Evolutionary conservation across 768 basidiomycete genomes (phyloP), one percentile per base, ranked within the genome.

Genomic region (Russula sp.): DNA sequence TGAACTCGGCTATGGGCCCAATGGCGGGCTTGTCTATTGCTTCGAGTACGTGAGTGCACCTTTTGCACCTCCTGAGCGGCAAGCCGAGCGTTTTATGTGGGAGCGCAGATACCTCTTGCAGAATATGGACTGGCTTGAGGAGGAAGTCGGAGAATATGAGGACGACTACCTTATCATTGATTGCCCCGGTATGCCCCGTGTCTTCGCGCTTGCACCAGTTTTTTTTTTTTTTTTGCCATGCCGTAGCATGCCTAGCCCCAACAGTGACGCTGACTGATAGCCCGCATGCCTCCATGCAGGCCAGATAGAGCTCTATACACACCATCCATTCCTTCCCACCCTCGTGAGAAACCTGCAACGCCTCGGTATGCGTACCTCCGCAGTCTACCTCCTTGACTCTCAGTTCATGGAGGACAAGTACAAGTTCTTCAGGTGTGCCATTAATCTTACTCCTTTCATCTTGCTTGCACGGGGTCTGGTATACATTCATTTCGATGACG

Each of bases 381-480:
- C 91, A 4, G 86, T 85, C 34, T 99, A 98, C 73, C 84, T 99
- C 48, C 86, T 99, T 67, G 97, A 99, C 73, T 94, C 92, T 0
- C 97, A 99, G 70, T 99, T 99, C 77, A 98, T 98, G 94, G 97
- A 99, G 76, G 97, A 99, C 75, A 89, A 90, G 68, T 91, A 94
- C 75, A 99, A 99, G 72, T 99, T 97, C 77, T 99, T 99, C 76
- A 90, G 90, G 91, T 88, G 55, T 38, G 69, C 64, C 61, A 24
- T 42, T 5, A 40, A 18, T n/a, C 49, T 20, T 28, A 48, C 63
- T 44, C 63, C n/a, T 9, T 52, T 40, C 57, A 26, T 36, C 57
- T 48, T 28, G 14, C 30, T 34, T 65, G 63, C 57, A 56, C 59
- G 54, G 66, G 63, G 57, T 65, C 38, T 44, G 36, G 58, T 36